Conservation (phyloP, 139 green algal genomes). For the Chlamydomonas sp. region DNA sequence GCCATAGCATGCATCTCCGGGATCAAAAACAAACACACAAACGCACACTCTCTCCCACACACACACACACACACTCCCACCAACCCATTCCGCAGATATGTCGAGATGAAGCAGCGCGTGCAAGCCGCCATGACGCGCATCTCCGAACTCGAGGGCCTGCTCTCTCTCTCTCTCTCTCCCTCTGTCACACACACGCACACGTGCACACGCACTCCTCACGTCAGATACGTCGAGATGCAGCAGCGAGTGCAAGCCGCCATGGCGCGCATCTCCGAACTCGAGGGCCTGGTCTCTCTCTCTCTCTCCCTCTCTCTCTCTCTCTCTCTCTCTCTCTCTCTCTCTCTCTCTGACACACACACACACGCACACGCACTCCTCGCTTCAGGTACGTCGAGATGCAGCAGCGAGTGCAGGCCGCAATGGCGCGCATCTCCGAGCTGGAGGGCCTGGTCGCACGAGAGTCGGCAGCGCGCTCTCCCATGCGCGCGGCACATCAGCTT, state of each 20-base stretch:
- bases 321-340: no score
- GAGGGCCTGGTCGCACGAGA: slow-evolving; percentile 31
- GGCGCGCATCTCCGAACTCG: slow-evolving; percentile 46
- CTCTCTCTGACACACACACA: no score
- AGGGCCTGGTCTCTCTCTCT: slow-evolving; percentile 36
- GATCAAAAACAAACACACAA: no score
- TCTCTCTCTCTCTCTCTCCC: no score
- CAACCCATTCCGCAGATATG: no score
- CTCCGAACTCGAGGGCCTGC: no score
- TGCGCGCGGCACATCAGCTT: background rate
- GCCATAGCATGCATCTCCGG: slow-evolving; percentile 46
- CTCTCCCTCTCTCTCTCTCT: no score
- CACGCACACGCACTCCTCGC: no score
- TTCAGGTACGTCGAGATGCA: slow-evolving; percentile 40
- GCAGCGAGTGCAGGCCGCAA: slow-evolving; percentile 39
- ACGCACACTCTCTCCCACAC: no score
- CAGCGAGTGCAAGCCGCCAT: slow-evolving; percentile 42
- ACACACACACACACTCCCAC: no score
- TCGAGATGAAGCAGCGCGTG: slow-evolving; percentile 48
- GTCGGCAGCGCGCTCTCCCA: background rate
- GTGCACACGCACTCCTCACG: no score
- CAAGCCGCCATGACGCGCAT: slow-evolving; percentile 39
- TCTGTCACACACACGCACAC: no score
- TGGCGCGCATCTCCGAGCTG: slow-evolving; percentile 48
- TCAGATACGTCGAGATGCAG: slow-evolving; percentile 43